Evolutionary conservation across 2,329 filamentous ascomycete genomes (phyloP).

Genomic region (Cercospora canescens): DNA sequence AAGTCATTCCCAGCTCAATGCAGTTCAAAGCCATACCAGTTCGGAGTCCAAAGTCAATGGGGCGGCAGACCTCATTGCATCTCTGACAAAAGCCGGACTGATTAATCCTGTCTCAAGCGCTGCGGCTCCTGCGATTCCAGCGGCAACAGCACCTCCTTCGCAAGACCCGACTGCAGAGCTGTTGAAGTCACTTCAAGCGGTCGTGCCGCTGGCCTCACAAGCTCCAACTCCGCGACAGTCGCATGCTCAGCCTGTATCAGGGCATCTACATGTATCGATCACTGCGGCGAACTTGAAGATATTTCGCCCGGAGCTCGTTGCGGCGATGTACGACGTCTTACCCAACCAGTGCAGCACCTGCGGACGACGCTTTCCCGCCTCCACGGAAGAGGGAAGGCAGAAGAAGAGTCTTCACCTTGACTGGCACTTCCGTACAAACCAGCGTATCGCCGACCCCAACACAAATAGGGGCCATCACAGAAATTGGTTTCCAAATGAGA

Average conservation of each 20-base stretch:
- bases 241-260: conserved; percentile 7
- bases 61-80: conserved; percentile 31
- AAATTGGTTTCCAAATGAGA: conserved; percentile 91
- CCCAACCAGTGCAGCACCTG: conserved; percentile 90
- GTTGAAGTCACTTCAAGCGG: conserved; percentile 29
- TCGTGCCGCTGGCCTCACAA: conserved; percentile 28
- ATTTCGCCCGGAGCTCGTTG: conserved; percentile 72
- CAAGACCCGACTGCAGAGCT: conserved; percentile 25
- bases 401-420: conserved; percentile 93
- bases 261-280: conserved; percentile 26
- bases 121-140: conserved; percentile 6
- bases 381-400: conserved; percentile 73
- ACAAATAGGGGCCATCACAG: conserved; percentile 79
- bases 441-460: conserved; percentile 80
- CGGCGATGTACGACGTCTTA: conserved; percentile 74
- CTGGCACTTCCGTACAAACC: conserved; percentile 96
- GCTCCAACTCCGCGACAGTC: conserved; percentile 22
- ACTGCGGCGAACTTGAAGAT: conserved; percentile 34
- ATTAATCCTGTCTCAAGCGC: conserved; percentile 17
- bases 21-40: conserved; percentile 32
- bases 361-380: conserved; percentile 80
- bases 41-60: conserved; percentile 24
- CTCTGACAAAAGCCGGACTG: conserved; percentile 34
- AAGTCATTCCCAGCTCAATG: conserved; percentile 33
- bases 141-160: conserved; percentile 18